phyloP scores from a whole-genome alignment of 192 early-diverging fungal genomes.

The Cladochytrium replicatum region DNA sequence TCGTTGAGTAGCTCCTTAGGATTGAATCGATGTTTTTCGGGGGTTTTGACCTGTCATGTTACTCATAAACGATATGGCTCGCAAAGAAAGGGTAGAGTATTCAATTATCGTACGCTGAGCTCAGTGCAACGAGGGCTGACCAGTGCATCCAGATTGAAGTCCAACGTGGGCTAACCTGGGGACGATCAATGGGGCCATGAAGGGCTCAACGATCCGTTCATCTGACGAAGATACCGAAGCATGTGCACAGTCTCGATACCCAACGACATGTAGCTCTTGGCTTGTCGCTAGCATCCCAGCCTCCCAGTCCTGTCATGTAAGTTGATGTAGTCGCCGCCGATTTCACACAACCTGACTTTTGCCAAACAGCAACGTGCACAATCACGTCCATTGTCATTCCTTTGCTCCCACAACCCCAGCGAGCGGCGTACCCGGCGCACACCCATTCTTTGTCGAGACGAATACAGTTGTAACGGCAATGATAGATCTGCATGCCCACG shows the following conservation, averaged over 20 bases:
- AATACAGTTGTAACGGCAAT: constrained; percentile 65
- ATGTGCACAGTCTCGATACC: constrained; percentile 91
- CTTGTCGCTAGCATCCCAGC: constrained; percentile 66
- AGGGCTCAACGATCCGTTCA: constrained; percentile 65
- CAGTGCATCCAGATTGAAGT: constrained; percentile 82
- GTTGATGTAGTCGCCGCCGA: too few species aligned
- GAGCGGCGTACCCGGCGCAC: constrained; percentile 52
- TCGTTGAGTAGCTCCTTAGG: constrained; percentile 74
- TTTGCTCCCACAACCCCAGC: too few species aligned
- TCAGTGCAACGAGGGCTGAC: constrained; percentile 87
- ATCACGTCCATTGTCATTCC: too few species aligned
- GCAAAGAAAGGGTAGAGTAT: too few species aligned
- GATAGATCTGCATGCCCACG: constrained; percentile 92
- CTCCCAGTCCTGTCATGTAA: constrained; percentile 61
- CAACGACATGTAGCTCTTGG: constrained; percentile 72
- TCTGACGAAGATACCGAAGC: constrained; percentile 67
- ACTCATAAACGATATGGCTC: too few species aligned
- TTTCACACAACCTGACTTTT: too few species aligned
- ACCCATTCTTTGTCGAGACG: constrained; percentile 69
- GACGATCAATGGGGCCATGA: constrained; percentile 83
- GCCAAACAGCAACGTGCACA: too few species aligned
- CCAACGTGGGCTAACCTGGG: constrained; percentile 92
- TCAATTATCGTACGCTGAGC: constrained; percentile 56
- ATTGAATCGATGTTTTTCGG: constrained; percentile 80
- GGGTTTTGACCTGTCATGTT: constrained; percentile 74